Percentiles rank a stretch among this genome's conserved stretches.
These are phyloP conservation scores for Meira nashicola DNA, from an alignment of 1,284 basidiomycete genomes.

Conservation along the genomic window DNA sequence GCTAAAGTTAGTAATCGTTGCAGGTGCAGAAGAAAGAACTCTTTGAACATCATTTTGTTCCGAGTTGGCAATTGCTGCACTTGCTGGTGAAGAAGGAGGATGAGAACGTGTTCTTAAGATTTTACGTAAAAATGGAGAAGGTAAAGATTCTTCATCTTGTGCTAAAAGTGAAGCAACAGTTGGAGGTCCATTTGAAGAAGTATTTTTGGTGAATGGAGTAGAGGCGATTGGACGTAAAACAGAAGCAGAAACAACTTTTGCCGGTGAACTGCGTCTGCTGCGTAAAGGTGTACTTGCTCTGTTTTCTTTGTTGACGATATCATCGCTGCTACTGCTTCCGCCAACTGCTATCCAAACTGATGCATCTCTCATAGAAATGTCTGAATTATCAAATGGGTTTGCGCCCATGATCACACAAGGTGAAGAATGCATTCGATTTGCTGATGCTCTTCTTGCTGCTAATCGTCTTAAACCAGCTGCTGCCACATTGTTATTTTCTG, in stretches of 20 bases:
- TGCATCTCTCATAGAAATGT: conserved; percentile 10
- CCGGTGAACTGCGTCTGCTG: neutral
- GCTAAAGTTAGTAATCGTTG: too few relatives aligned
- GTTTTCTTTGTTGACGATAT: neutral
- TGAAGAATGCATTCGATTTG: too few relatives aligned
- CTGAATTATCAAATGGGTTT: neutral
- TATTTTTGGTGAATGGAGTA: neutral
- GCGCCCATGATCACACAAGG: neutral
- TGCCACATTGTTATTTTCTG: too few relatives aligned
- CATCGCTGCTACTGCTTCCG: neutral
- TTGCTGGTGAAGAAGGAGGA: too few relatives aligned
- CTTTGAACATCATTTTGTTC: too few relatives aligned
- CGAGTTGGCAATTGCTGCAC: too few relatives aligned
- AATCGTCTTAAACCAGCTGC: too few relatives aligned
- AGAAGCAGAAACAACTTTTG: neutral
- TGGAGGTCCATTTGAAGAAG: conserved; percentile 4
- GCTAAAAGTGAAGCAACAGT: conserved; percentile 10
- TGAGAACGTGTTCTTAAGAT: neutral
- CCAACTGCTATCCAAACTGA: neutral
- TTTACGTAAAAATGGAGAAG: conserved; percentile 20
- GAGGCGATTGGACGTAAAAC: neutral
- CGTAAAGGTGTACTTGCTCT: neutral
- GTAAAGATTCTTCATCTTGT: conserved; percentile 16
- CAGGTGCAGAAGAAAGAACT: too few relatives aligned
- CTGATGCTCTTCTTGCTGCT: too few relatives aligned